phyloP scores from a whole-genome alignment of 1,284 basidiomycete species.

The Omphalotus olearius region DNA sequence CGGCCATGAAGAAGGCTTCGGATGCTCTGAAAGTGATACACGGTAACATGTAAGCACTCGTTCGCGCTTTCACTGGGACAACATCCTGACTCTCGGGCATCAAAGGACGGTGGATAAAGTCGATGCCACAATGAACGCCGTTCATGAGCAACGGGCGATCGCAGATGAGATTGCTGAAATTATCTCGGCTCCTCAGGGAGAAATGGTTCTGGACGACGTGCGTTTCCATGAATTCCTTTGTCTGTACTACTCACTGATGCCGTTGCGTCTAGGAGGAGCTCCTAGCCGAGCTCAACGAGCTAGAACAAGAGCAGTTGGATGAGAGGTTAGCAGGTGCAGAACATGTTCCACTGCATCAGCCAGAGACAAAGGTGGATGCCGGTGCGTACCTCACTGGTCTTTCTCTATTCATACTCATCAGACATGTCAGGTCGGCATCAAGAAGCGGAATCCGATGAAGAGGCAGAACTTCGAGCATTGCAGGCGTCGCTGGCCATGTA shows the following conservation, averaged over 20 bases:
- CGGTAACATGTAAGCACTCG: slow-evolving; percentile 75
- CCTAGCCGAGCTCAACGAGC: slow-evolving; percentile 79
- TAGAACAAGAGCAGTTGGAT: slow-evolving; percentile 92
- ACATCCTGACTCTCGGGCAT: not conserved
- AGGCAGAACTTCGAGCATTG: slow-evolving; percentile 85
- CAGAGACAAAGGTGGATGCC: slow-evolving; percentile 25
- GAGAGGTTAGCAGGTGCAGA: slow-evolving; percentile 86
- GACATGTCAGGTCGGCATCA: slow-evolving; percentile 29
- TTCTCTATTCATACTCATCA: slow-evolving; percentile 2
- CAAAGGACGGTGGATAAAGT: slow-evolving; percentile 87
- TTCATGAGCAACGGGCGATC: slow-evolving; percentile 91
- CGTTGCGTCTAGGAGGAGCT: slow-evolving; percentile 66
- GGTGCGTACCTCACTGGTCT: slow-evolving; percentile 11
- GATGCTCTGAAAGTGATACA: slow-evolving; percentile 93
- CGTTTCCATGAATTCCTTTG: slow-evolving; percentile 19
- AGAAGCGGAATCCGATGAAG: slow-evolving; percentile 83
- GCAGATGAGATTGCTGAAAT: slow-evolving; percentile 96
- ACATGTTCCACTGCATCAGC: slow-evolving; percentile 85
- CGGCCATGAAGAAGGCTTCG: slow-evolving; percentile 95
- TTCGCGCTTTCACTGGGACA: slow-evolving; percentile 10
- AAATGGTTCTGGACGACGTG: slow-evolving; percentile 72
- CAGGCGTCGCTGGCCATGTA: slow-evolving; percentile 53
- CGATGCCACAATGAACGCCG: slow-evolving; percentile 86
- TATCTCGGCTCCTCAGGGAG: slow-evolving; percentile 82
- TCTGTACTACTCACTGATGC: slow-evolving; percentile 11